Conservation (phyloP, 352 stramenopile species). For the Pythium insidiosum region DNA sequence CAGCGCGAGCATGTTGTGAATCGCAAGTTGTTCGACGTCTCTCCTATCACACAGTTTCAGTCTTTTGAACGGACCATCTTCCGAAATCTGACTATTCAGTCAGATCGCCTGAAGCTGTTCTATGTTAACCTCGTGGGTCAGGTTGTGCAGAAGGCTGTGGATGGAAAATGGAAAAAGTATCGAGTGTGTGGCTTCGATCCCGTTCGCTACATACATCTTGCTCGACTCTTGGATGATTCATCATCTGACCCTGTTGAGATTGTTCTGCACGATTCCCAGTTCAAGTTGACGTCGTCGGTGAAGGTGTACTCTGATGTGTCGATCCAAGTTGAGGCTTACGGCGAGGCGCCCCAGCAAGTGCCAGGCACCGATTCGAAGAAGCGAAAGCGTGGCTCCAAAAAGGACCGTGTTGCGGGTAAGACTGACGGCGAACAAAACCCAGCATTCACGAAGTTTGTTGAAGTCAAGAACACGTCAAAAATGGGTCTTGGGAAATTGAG, state of each 20-base stretch:
- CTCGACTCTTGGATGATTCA: conserved; percentile 35
- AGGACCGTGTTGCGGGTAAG: conserved; percentile 15
- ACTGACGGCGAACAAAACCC: too few relatives aligned
- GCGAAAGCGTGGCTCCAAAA: conserved; percentile 45
- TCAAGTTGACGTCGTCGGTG: conserved; percentile 38
- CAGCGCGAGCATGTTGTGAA: neutral
- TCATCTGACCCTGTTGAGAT: conserved; percentile 45
- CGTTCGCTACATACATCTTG: conserved; percentile 40
- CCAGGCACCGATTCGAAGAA: conserved; percentile 36
- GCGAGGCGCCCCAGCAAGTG: conserved; percentile 11
- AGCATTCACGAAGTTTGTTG: too few relatives aligned
- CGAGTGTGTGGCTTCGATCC: conserved; percentile 62
- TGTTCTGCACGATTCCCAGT: conserved; percentile 75
- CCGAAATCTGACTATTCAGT: conserved; percentile 42
- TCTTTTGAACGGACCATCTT: conserved; percentile 80
- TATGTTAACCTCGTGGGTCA: conserved; percentile 68
- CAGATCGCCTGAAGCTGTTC: conserved; percentile 39
- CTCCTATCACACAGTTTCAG: conserved; percentile 75
- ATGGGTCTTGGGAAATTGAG: conserved; percentile 29
- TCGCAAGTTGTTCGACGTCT: conserved; percentile 22
- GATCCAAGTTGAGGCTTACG: conserved; percentile 46
- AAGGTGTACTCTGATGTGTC: conserved; percentile 38
- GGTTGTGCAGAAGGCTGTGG: conserved; percentile 60
- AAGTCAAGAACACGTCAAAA: conserved; percentile 35
- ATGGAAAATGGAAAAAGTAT: conserved; percentile 78